phyloP scores from a whole-genome alignment of 306 rosid genomes.

The Quercus bicolor region DNA sequence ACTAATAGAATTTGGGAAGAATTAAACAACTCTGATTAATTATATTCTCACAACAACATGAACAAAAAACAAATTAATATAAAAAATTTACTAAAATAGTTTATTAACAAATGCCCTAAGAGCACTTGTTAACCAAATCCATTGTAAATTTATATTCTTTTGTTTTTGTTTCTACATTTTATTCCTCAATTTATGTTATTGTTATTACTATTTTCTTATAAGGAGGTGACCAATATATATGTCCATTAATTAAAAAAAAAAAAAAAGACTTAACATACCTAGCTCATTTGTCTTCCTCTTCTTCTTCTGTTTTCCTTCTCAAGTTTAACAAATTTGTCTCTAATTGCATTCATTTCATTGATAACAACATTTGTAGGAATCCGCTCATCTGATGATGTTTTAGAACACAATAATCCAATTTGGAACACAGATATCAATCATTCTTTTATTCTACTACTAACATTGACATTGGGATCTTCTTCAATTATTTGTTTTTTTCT shows the following conservation, averaged over 20 bases:
- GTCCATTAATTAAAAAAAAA: not conserved
- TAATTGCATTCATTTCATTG: slow-evolving; percentile 31
- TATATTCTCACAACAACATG: too few species aligned
- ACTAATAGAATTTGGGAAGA: too few species aligned
- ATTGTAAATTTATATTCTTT: too few species aligned
- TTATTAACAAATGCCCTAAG: too few species aligned
- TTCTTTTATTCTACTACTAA: slow-evolving; percentile 20
- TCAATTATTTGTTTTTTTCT: slow-evolving; percentile 18
- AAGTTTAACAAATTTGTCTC: not conserved
- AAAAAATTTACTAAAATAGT: too few species aligned
- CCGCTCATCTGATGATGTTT: slow-evolving; percentile 25
- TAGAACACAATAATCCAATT: slow-evolving; percentile 47
- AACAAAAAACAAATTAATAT: too few species aligned
- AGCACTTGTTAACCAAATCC: too few species aligned
- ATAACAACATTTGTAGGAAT: slow-evolving; percentile 21
- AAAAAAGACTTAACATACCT: not conserved
- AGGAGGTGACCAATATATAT: not conserved
- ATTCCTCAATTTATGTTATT: too few species aligned
- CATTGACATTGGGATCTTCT: not conserved
- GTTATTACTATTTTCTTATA: too few species aligned
- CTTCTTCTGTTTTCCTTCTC: not conserved
- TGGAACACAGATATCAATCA: slow-evolving; percentile 32
- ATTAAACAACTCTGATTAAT: too few species aligned
- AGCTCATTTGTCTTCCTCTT: too few species aligned
- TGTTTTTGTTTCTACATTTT: too few species aligned